Percentiles rank a stretch among this genome's conserved stretches.
These are phyloP conservation scores for Parafenestella ontariensis DNA, from an alignment of 2,329 filamentous ascomycete species.

Conservation along the genomic window DNA sequence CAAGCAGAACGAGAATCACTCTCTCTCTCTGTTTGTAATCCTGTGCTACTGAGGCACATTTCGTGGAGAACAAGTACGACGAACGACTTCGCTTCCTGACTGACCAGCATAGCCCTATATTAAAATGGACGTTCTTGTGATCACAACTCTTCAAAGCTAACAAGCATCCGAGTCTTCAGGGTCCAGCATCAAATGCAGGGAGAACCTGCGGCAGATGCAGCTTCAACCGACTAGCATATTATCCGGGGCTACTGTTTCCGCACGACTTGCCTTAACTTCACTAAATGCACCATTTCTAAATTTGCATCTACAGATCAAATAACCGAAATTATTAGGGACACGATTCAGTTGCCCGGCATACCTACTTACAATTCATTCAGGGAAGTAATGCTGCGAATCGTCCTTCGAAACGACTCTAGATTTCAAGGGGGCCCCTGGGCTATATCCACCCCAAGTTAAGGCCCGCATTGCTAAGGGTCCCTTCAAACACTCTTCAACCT, in stretches of 20 bases:
- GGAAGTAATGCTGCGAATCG: neutral
- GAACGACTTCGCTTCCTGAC: no score
- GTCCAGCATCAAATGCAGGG: neutral
- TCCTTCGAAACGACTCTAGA: neutral
- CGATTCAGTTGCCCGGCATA: neutral
- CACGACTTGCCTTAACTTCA: neutral
- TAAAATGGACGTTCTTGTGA: no score
- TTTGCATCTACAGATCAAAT: neutral
- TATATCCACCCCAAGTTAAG: neutral
- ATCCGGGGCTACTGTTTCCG: neutral
- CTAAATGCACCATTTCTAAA: neutral
- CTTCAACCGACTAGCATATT: neutral
- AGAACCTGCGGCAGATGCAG: neutral
- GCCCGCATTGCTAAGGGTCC: slow-evolving; percentile 8
- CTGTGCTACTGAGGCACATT: neutral
- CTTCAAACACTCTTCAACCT: slow-evolving; percentile 5
- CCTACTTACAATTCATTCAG: neutral
- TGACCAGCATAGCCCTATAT: no score
- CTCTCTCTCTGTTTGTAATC: neutral
- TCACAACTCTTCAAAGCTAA: neutral
- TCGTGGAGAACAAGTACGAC: neutral
- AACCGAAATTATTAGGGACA: slow-evolving; percentile 8
- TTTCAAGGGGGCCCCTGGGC: neutral
- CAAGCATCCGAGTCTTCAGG: neutral
- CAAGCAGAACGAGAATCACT: neutral